Evolutionary conservation across 2,329 filamentous ascomycete genomes (phyloP).

Genomic region (Exophiala sp.): DNA sequence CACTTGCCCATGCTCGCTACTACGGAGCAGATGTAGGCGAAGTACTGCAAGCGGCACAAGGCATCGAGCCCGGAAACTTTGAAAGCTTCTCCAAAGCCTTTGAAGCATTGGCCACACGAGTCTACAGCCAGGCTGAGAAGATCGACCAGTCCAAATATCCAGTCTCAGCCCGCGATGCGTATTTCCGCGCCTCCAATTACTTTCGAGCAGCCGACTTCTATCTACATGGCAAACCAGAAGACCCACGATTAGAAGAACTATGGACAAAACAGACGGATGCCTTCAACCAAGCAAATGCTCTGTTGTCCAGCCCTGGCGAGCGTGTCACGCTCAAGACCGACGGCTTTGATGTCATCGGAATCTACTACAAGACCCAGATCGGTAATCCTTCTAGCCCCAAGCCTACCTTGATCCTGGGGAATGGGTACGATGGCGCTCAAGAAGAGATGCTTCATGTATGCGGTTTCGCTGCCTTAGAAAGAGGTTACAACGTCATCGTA

Average conservation of each 20-base stretch:
- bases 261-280: constrained; percentile 38
- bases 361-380: constrained; percentile 32
- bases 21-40: background rate
- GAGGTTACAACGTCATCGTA: constrained; percentile 42
- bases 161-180: constrained; percentile 6
- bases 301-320: constrained; percentile 37
- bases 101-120: background rate
- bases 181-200: constrained; percentile 43
- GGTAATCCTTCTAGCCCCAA: constrained; percentile 11
- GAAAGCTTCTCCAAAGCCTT: background rate
- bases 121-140: background rate
- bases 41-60: background rate
- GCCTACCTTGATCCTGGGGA: constrained; percentile 24
- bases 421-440: constrained; percentile 43
- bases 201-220: constrained; percentile 44
- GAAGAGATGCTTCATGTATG: constrained; percentile 42
- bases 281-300: constrained; percentile 39
- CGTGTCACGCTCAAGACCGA: constrained; percentile 33
- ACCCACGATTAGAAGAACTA: constrained; percentile 39
- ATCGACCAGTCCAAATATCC: background rate
- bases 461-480: constrained; percentile 34
- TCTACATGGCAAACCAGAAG: constrained; percentile 39
- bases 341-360: constrained; percentile 37
- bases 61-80: background rate
- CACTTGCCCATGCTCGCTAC: background rate